Conservation (phyloP, 805 yeast species). For the Yamadazyma takamatsuzukensis region DNA sequence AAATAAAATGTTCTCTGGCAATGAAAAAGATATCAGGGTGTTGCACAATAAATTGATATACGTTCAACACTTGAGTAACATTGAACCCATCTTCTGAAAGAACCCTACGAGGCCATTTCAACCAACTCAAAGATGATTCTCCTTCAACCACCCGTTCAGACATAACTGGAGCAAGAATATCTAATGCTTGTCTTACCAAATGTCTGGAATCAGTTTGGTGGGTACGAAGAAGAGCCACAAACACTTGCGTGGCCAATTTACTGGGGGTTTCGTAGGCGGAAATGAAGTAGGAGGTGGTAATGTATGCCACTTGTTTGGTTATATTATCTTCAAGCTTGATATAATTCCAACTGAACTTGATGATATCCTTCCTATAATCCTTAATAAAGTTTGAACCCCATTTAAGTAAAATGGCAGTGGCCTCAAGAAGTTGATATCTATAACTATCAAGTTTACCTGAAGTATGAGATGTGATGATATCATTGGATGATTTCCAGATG, state of each 20-base stretch:
- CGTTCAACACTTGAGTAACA: conserved; percentile 79
- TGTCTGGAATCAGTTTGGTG: conserved; percentile 81
- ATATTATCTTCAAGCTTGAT: conserved; percentile 84
- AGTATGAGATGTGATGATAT: conserved; percentile 47
- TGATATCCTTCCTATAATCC: conserved; percentile 73
- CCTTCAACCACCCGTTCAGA: conserved; percentile 56
- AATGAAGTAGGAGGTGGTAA: conserved; percentile 81
- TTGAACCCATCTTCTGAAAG: conserved; percentile 86
- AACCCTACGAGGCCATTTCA: conserved; percentile 92
- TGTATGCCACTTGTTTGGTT: conserved; percentile 90
- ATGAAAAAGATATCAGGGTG: conserved; percentile 82
- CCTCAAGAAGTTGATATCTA: conserved; percentile 73
- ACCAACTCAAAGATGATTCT: conserved; percentile 67
- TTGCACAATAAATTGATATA: conserved; percentile 83
- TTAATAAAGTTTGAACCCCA: conserved; percentile 58
- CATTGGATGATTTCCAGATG: conserved; percentile 70
- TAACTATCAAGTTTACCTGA: conserved; percentile 72
- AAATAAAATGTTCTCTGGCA: conserved; percentile 84
- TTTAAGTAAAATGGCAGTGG: conserved; percentile 73
- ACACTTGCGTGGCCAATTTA: conserved; percentile 84
- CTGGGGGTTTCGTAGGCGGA: conserved; percentile 85
- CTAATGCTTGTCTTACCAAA: conserved; percentile 83
- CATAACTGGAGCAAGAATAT: conserved; percentile 83
- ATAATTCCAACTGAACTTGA: conserved; percentile 92
- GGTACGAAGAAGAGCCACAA: conserved; percentile 82